phyloP scores from a whole-genome alignment of 768 basidiomycete genomes.

The Lyophyllum decastes region DNA sequence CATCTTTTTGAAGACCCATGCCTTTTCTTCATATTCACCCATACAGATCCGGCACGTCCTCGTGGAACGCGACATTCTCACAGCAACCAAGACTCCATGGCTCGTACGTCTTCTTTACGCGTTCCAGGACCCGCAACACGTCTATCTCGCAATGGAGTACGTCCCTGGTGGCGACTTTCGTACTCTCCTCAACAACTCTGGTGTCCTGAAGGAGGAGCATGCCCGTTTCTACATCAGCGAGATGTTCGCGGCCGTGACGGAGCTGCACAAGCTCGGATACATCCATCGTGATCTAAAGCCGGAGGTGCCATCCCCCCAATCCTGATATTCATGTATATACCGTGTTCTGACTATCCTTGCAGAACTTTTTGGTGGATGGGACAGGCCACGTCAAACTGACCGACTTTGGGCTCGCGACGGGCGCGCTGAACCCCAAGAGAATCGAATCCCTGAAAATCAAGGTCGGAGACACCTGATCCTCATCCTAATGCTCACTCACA shows the following conservation, averaged over 20 bases:
- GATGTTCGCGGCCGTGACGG: constrained; percentile 94
- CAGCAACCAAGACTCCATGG: constrained; percentile 97
- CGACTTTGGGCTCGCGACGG: constrained; percentile 97
- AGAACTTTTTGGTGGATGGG: constrained; percentile 97
- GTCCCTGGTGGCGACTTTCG: constrained; percentile 98
- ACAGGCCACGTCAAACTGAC: constrained; percentile 97
- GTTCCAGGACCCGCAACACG: constrained; percentile 89
- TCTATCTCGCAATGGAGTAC: constrained; percentile 99
- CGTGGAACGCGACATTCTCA: constrained; percentile 96
- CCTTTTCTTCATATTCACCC: not conserved
- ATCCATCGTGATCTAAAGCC: constrained; percentile 98
- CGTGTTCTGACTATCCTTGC: not conserved
- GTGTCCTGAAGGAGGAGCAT: constrained; percentile 96
- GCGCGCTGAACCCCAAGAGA: constrained; percentile 89
- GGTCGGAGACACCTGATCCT: constrained; percentile 44
- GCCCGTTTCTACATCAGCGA: constrained; percentile 96
- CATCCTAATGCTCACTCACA: not conserved
- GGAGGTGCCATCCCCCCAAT: constrained; percentile 64
- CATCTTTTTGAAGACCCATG: not conserved
- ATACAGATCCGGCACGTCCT: constrained; percentile 94
- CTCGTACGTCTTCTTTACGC: constrained; percentile 93
- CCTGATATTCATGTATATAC: not conserved
- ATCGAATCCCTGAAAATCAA: constrained; percentile 95
- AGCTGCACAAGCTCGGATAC: constrained; percentile 96
- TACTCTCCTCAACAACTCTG: constrained; percentile 95